Conservation (phyloP, 225 moss, liverwort and hornwort species). For the Physcomitrellopsis africana region DNA sequence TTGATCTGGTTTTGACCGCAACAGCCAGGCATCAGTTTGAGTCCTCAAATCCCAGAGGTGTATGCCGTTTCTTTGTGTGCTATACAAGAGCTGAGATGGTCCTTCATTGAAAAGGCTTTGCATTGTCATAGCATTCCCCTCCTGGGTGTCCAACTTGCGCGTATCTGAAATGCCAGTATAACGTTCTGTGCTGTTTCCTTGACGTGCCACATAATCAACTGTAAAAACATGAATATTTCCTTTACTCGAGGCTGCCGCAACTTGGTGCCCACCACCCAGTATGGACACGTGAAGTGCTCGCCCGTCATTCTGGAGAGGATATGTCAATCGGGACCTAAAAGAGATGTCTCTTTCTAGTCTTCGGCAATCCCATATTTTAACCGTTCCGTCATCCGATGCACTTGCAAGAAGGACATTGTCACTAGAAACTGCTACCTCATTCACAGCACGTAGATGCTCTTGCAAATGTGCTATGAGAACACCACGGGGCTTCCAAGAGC, state of each 20-base stretch:
- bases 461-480: slow-evolving; percentile 93
- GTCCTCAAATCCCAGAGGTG: slow-evolving; percentile 92
- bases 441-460: slow-evolving; percentile 97
- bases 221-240: slow-evolving; percentile 84
- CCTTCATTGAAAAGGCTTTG: slow-evolving; percentile 80
- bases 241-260: slow-evolving; percentile 82
- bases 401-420: slow-evolving; percentile 89
- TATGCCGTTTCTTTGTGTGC: slow-evolving; percentile 77
- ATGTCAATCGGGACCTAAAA: slow-evolving; percentile 88
- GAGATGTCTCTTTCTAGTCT: slow-evolving; percentile 91
- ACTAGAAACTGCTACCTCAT: slow-evolving; percentile 92
- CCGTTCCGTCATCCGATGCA: slow-evolving; percentile 98
- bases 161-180: slow-evolving; percentile 85
- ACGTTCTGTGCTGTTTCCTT: slow-evolving; percentile 77
- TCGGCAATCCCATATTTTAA: slow-evolving; percentile 97
- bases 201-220: slow-evolving; percentile 90
- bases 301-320: slow-evolving; percentile 64
- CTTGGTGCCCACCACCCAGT: slow-evolving; percentile 84
- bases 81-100: slow-evolving; percentile 82
- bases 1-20: slow-evolving; percentile 77
- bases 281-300: slow-evolving; percentile 85
- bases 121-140: slow-evolving; percentile 85
- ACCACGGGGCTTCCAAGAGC: slow-evolving; percentile 91
- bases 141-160: slow-evolving; percentile 87
- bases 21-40: slow-evolving; percentile 76